A percentile compares a stretch with the other conserved stretches of the same genome.
phyloP scores from a whole-genome alignment of 768 basidiomycete species.

The Calocera viscosa region DNA sequence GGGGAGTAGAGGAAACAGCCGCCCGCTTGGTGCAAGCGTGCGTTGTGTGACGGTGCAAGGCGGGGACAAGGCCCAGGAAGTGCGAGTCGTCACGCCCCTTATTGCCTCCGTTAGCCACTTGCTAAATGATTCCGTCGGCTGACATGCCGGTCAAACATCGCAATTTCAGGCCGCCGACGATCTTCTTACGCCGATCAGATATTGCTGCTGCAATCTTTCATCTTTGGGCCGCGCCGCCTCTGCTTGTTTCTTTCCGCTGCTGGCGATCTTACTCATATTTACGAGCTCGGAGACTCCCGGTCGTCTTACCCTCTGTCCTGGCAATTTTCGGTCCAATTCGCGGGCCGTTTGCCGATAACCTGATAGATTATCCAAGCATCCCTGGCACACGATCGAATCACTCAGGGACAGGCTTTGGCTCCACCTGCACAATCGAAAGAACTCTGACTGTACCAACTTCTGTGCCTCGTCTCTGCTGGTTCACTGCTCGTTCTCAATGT shows the following conservation, averaged over 20 bases:
- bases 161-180: not conserved
- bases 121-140: not conserved
- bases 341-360: not conserved
- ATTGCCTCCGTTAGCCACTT: constrained; percentile 5
- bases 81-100: constrained; percentile 3
- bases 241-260: too few species aligned
- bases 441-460: not conserved
- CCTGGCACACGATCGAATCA: not conserved
- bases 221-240: too few species aligned
- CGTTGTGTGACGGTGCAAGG: not conserved
- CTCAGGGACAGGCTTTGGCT: not conserved
- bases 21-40: not conserved
- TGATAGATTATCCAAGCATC: not conserved
- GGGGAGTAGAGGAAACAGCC: not conserved
- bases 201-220: not conserved
- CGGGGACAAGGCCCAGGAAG: not conserved
- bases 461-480: not conserved
- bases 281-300: not conserved
- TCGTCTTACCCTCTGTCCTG: not conserved
- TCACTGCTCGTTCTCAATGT: not conserved
- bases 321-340: not conserved
- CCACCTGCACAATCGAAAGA: not conserved
- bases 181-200: not conserved
- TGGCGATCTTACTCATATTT: too few species aligned
- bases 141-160: not conserved